A percentile compares a stretch with the other conserved stretches of the same genome.
These are phyloP conservation scores for Trypethelium eluteriae DNA, from an alignment of 495 filamentous ascomycete species.

Conservation along the genomic window DNA sequence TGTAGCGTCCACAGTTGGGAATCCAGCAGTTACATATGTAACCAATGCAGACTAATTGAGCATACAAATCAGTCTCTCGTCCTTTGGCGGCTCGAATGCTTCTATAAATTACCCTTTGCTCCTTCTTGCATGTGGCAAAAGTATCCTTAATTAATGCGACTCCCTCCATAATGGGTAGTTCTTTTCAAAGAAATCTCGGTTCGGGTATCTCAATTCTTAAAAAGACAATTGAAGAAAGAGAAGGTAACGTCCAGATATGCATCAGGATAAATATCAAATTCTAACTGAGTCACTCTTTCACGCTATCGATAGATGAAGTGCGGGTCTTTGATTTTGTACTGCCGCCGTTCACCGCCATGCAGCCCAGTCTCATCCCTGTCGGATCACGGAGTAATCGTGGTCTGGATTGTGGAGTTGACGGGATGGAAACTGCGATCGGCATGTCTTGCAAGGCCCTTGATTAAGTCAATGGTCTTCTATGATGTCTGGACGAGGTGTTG, in stretches of 20 bases:
- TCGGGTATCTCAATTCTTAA: not conserved
- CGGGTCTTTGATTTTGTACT: not conserved
- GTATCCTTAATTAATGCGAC: not conserved
- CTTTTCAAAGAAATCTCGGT: not conserved
- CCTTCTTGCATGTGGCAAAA: conserved; percentile 56
- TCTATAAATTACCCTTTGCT: conserved; percentile 49
- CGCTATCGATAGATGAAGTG: not conserved
- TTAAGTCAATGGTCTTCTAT: too few relatives aligned
- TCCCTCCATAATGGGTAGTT: not conserved
- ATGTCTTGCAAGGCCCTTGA: too few relatives aligned
- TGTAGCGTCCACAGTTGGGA: conserved; percentile 72
- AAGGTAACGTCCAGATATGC: not conserved
- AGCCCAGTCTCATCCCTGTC: not conserved
- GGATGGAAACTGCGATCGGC: too few relatives aligned
- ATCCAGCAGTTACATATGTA: conserved; percentile 94
- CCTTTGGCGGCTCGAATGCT: not conserved
- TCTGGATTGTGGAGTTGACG: too few relatives aligned
- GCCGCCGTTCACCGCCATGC: conserved; percentile 1
- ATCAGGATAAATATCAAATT: not conserved
- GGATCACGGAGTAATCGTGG: too few relatives aligned
- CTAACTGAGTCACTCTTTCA: not conserved
- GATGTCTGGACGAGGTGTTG: too few relatives aligned
- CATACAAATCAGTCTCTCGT: conserved; percentile 21
- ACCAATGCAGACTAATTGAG: conserved; percentile 63
- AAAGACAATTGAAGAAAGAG: not conserved